Base-by-base conservation (phyloP, 2,329 filamentous ascomycete species). In the Phyllosticta citrichinensis region DNA sequence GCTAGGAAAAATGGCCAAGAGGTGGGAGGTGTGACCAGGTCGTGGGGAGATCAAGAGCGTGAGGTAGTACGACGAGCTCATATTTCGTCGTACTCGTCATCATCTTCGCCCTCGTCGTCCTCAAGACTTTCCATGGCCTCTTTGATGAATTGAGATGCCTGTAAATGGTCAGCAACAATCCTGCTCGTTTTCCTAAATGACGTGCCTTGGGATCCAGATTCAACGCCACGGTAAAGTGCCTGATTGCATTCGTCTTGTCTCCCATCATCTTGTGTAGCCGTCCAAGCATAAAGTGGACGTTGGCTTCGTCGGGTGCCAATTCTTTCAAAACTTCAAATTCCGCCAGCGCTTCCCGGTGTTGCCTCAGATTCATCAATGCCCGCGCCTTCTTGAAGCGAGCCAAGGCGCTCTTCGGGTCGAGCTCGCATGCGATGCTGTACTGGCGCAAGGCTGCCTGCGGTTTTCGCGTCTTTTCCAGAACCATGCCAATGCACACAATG, bases 91-190 rank as follows among this genome's bases (percentile, higher is more conserved):
- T 71, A 71, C n/a, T 70, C 71, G 62, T 69, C 71, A 56, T 69
- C 70, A 61, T 86, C 83, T 62, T 89, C 85, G 17, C 80, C 80
- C 22, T 83, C 81, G 63, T 89, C 87, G 61, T 91, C 87, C 68
- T 96, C 91, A 62, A 97, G 82, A 67, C 87, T 87, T 77, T 97
- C 93, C 77, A 99, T 97, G 19, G 91, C 91, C 72, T 96, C 91
- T 76, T 97, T 99, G 75, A 99, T 97, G 73, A 91, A 88, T 64
- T 89, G 87, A 65, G 90, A 91, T 68, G 93, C 91, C 92, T 96
- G 66, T n/a, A 35, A 8, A 55, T 10, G 27, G 64, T 67, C 53
- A 69, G 62, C 57, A 62, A 55, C 40, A 25, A 8, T 24, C 27
- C 10, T 55, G 12, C 25, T 1, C 17, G n/a, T 19, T 17, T 27